phyloP scores from a whole-genome alignment of 2,329 filamentous ascomycete species.

The Alternaria rosae region DNA sequence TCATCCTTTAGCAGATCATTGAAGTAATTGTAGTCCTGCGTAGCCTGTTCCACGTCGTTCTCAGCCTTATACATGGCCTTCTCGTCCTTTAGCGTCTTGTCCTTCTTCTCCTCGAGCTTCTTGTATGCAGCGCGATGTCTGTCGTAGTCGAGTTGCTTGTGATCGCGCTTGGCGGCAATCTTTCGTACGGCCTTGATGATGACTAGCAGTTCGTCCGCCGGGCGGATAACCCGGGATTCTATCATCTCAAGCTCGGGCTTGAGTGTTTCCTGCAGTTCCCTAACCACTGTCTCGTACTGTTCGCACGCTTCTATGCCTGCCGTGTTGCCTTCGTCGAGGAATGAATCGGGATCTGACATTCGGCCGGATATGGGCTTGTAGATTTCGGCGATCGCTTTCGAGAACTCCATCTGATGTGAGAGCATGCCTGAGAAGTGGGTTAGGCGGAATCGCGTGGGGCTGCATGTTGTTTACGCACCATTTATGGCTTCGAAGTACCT shows the following conservation, averaged over 20 bases:
- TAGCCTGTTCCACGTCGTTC: constrained; percentile 86
- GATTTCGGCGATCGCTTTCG: constrained; percentile 91
- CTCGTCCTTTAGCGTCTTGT: constrained; percentile 94
- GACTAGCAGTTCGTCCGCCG: constrained; percentile 90
- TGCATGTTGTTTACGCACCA: constrained; percentile 56
- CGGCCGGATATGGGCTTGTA: constrained; percentile 98
- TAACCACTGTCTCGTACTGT: constrained; percentile 91
- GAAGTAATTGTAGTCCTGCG: constrained; percentile 97
- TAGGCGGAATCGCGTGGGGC: constrained; percentile 14
- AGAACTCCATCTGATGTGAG: constrained; percentile 96
- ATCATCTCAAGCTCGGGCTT: constrained; percentile 98
- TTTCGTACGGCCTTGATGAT: constrained; percentile 97
- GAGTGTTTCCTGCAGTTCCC: constrained; percentile 86
- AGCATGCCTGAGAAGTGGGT: constrained; percentile 75
- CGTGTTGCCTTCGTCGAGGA: constrained; percentile 82
- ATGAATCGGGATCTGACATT: constrained; percentile 88
- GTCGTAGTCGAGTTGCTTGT: constrained; percentile 97
- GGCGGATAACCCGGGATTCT: constrained; percentile 86
- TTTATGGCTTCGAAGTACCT: constrained; percentile 96
- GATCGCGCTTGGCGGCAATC: constrained; percentile 84
- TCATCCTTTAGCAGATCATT: constrained; percentile 97
- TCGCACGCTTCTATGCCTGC: constrained; percentile 96
- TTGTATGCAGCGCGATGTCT: constrained; percentile 83
- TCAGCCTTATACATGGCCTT: constrained; percentile 97
- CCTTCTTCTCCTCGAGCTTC: constrained; percentile 97